Evolutionary conservation across 352 stramenopile genomes (phyloP).

Genomic region (Peronospora destructor): DNA sequence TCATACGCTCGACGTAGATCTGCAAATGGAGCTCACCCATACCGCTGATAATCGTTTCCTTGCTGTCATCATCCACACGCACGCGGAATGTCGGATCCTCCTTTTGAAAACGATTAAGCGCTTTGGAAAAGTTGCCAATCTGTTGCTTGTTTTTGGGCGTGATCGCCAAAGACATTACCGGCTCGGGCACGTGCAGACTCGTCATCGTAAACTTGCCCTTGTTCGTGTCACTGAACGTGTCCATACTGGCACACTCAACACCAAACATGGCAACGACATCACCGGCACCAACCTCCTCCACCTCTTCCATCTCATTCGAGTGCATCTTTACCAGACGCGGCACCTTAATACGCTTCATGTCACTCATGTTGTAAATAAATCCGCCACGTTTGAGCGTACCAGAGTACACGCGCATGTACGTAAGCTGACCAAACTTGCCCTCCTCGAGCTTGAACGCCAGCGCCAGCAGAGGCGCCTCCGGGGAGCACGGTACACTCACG

Average conservation of each 20-base stretch:
- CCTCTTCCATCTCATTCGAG: conserved; percentile 99
- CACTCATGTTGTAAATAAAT: conserved; percentile 86
- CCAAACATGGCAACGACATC: conserved; percentile 99
- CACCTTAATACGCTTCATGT: conserved; percentile 93
- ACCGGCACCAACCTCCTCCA: conserved; percentile 90
- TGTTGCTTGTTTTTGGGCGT: conserved; percentile 93
- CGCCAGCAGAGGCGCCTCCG: conserved; percentile 89
- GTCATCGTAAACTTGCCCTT: conserved; percentile 90
- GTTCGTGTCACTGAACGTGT: conserved; percentile 93
- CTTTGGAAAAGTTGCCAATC: conserved; percentile 94
- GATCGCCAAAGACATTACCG: conserved; percentile 97
- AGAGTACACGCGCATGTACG: conserved; percentile 94
- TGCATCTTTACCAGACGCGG: conserved; percentile 98
- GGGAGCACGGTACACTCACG: conserved; percentile 81
- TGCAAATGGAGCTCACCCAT: conserved; percentile 99
- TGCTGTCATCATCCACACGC: conserved; percentile 93
- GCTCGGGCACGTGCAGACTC: conserved; percentile 97
- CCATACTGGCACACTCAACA: conserved; percentile 98
- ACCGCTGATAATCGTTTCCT: conserved; percentile 97
- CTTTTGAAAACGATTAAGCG: conserved; percentile 93
- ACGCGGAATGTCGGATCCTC: conserved; percentile 98
- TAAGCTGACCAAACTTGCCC: conserved; percentile 97
- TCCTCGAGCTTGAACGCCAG: conserved; percentile 99
- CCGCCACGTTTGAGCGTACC: conserved; percentile 78
- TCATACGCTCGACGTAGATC: conserved; percentile 99